Evolutionary conservation across 331 rosid genomes (phyloP).

Genomic region (Rhamnella rubrinervis): DNA sequence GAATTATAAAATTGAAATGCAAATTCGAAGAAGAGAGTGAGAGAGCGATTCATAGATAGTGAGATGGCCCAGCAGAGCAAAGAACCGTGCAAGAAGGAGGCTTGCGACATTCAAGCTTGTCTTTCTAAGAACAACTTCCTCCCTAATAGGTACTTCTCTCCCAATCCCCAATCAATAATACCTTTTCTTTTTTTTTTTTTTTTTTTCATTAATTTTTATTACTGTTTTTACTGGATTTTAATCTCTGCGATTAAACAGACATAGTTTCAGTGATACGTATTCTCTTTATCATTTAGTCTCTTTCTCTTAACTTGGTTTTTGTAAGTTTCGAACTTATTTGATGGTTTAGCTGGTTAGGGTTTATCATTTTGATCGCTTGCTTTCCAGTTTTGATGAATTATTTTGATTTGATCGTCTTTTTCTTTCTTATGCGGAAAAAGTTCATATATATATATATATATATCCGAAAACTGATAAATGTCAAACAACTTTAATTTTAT

Average conservation of each 20-base stretch:
- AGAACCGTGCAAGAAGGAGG: constrained; percentile 94
- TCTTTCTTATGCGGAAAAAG: neutral
- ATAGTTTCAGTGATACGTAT: too few relatives aligned
- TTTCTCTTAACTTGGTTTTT: too few relatives aligned
- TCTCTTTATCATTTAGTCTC: too few relatives aligned
- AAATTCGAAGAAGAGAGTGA: neutral
- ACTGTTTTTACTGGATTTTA: too few relatives aligned
- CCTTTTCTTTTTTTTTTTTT: neutral
- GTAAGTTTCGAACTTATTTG: neutral
- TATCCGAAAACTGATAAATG: too few relatives aligned
- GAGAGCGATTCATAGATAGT: neutral
- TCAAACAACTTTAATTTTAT: too few relatives aligned
- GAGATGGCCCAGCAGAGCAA: constrained; percentile 52
- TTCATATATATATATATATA: too few relatives aligned
- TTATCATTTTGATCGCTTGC: neutral
- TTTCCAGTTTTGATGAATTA: neutral
- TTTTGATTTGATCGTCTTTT: neutral
- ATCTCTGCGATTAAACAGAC: too few relatives aligned
- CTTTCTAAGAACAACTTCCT: constrained; percentile 81
- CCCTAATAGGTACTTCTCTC: constrained; percentile 51
- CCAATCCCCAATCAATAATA: neutral
- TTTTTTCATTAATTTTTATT: neutral
- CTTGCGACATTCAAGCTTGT: constrained; percentile 92
- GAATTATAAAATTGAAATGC: too few relatives aligned
- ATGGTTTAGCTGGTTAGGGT: neutral